Evolutionary conservation across 2,329 filamentous ascomycete species (phyloP), one percentile per base, ranked within the genome.

Genomic region (Curvularia sp.): DNA sequence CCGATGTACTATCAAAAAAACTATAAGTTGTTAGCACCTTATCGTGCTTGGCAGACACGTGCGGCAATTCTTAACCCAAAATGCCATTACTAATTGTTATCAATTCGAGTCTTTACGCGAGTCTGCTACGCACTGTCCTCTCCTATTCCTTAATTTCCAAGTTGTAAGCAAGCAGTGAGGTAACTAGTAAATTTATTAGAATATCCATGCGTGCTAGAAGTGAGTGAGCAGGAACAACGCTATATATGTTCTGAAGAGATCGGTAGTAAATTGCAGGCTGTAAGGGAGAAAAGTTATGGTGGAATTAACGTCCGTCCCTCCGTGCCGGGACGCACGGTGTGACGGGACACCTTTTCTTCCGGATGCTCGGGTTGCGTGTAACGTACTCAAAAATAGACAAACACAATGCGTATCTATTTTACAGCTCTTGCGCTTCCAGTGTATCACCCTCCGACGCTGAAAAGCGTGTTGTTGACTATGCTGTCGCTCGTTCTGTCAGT

Each of bases 161-260:
- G 33, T 8, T 48, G 12, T 54, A 47, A 53, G 42, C 24, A 54
- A 24, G 22, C 38, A 41, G 7, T 48, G 20, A 54, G 51, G 42
- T 35, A 44, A 43, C 41, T 24, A 53, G 51, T 31, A 51, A 42
- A 38, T 31, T 51, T 46, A 49, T 28, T 10, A 49, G 18, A 22
- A 55, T 55, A 55, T 55, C 15, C 15, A 55, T 49, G 4, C 44
- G 42, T 54, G 22, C 42, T 31, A 31, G 43, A 54, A 48, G 42
- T 48, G 28, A 54, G 51, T 38, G 28, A 55, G 47, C 12, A 47
- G 18, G 24, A 48, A 47, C 24, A 26, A 24, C 50, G 42, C 52
- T 59, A 47, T 28, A 59, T 55, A 59, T 51, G 50, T 46, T 41
- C 33, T 46, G 12, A 55, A 51, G 42, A 55, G 30, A 54, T 30